A percentile compares a stretch with the other conserved stretches of the same genome.
Evolutionary conservation across 2,329 filamentous ascomycete genomes (phyloP).

Genomic region (Phoma sp.): DNA sequence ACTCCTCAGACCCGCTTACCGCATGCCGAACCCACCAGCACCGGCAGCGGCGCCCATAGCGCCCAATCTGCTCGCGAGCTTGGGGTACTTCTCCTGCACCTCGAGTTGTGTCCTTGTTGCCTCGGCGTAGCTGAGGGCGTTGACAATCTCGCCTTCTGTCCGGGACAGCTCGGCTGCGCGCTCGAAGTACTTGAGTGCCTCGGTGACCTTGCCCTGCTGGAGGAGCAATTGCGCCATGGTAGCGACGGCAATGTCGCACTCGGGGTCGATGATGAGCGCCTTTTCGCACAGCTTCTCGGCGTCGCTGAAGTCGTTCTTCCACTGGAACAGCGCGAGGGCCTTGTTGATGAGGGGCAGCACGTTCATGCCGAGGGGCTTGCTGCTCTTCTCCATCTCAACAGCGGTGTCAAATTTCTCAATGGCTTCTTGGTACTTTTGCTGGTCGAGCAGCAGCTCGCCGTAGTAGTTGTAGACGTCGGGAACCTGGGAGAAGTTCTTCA

Average conservation of each 20-base stretch:
- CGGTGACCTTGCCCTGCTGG: conserved; percentile 95
- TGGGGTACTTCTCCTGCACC: conserved; percentile 63
- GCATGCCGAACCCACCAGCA: conserved; percentile 41
- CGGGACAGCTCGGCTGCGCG: conserved; percentile 91
- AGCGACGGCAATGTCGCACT: conserved; percentile 97
- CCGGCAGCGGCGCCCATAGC: conserved; percentile 52
- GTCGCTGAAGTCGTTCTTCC: conserved; percentile 95
- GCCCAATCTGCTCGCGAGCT: conserved; percentile 56
- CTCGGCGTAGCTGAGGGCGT: conserved; percentile 95
- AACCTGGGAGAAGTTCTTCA: conserved; percentile 97
- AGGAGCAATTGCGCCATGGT: conserved; percentile 98
- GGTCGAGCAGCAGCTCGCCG: conserved; percentile 93
- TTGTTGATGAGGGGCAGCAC: conserved; percentile 98
- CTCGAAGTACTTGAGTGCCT: conserved; percentile 96
- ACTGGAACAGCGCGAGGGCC: conserved; percentile 94
- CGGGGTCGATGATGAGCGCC: conserved; percentile 95
- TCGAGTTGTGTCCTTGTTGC: conserved; percentile 95
- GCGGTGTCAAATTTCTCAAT: conserved; percentile 98
- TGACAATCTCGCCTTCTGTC: conserved; percentile 94
- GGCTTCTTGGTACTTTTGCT: conserved; percentile 92
- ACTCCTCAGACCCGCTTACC: conserved; percentile 25
- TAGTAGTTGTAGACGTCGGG: conserved; percentile 99
- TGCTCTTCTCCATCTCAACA: conserved; percentile 97
- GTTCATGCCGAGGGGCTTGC: conserved; percentile 95
- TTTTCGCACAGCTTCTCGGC: conserved; percentile 97